phyloP scores from a whole-genome alignment of 2,329 filamentous ascomycete genomes.

The Byssochlamys sp. region DNA sequence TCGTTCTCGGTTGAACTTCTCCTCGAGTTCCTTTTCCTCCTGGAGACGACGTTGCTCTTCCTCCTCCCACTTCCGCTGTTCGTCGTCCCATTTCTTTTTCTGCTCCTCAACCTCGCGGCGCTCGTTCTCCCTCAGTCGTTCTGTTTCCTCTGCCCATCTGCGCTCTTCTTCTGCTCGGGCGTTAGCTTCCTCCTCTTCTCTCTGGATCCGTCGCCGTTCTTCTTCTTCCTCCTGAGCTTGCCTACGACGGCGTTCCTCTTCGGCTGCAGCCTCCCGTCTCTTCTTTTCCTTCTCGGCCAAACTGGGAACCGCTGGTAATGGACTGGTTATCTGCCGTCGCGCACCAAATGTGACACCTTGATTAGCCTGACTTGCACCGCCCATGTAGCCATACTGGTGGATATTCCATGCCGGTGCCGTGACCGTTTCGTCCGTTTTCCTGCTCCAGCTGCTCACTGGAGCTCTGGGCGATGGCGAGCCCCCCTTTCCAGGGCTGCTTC shows the following conservation, averaged over 20 bases:
- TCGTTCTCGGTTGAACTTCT: constrained; percentile 57
- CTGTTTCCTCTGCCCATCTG: constrained; percentile 39
- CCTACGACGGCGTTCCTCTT: constrained; percentile 43
- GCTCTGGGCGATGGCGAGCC: constrained; percentile 28
- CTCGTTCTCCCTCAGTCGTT: constrained; percentile 43
- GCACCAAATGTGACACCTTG: constrained; percentile 87
- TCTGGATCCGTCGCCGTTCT: constrained; percentile 34
- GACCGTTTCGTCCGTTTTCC: constrained; percentile 64
- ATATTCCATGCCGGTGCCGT: constrained; percentile 96
- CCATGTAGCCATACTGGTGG: constrained; percentile 96
- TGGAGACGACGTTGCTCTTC: constrained; percentile 62
- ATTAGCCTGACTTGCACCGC: constrained; percentile 89
- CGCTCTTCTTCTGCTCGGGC: constrained; percentile 38
- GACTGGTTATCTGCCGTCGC: constrained; percentile 80
- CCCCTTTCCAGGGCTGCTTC: constrained; percentile 47
- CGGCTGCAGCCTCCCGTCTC: constrained; percentile 46
- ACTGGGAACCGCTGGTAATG: constrained; percentile 68
- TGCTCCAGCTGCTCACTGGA: constrained; percentile 80
- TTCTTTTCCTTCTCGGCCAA: constrained; percentile 73
- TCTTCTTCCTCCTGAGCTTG: constrained; percentile 47
- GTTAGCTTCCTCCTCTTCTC: constrained; percentile 41
- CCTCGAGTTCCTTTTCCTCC: constrained; percentile 66
- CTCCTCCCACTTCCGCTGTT: constrained; percentile 60
- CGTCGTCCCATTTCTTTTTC: constrained; percentile 41
- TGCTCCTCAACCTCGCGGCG: constrained; percentile 37